phyloP scores from a whole-genome alignment of 2,329 filamentous ascomycete genomes.

The Exophiala viscosa region DNA sequence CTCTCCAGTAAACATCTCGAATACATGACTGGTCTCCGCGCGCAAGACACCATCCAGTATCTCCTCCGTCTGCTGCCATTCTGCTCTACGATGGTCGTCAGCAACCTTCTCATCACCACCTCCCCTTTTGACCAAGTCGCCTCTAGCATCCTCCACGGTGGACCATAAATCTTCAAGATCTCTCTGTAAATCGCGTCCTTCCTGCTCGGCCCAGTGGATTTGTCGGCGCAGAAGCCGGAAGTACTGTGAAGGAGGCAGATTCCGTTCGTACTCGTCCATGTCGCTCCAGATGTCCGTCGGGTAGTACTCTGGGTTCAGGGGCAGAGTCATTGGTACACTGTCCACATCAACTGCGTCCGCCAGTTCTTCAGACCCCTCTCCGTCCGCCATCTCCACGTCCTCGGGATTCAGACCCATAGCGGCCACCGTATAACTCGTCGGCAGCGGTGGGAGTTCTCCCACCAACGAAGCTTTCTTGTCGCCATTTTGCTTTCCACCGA shows the following conservation, averaged over 20 bases:
- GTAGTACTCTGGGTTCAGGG: constrained; percentile 28
- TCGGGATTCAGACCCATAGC: constrained; percentile 26
- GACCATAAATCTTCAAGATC: constrained; percentile 29
- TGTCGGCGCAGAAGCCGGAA: constrained; percentile 46
- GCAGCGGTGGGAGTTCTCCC: constrained; percentile 26
- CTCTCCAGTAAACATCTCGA: constrained; percentile 17
- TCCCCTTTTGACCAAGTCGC: constrained; percentile 18
- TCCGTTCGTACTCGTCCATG: constrained; percentile 43
- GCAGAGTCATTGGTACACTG: constrained; percentile 34
- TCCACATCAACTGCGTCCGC: constrained; percentile 34
- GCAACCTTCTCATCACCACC: constrained; percentile 23
- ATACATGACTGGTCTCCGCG: constrained; percentile 14
- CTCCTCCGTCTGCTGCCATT: constrained; percentile 24
- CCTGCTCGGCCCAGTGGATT: constrained; percentile 47
- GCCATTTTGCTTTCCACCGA: constrained; percentile 26
- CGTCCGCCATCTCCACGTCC: constrained; percentile 31
- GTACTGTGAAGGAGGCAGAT: constrained; percentile 40
- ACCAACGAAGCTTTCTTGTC: constrained; percentile 19
- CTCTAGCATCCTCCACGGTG: constrained; percentile 23
- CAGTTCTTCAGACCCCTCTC: constrained; percentile 25
- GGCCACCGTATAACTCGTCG: constrained; percentile 17
- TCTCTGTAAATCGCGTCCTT: constrained; percentile 36
- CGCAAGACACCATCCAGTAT: constrained; percentile 22
- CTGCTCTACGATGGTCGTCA: constrained; percentile 23
- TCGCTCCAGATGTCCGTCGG: constrained; percentile 39